Evolutionary conservation across 1,284 basidiomycete species (phyloP).

Genomic region (Irpex rosettiformis): DNA sequence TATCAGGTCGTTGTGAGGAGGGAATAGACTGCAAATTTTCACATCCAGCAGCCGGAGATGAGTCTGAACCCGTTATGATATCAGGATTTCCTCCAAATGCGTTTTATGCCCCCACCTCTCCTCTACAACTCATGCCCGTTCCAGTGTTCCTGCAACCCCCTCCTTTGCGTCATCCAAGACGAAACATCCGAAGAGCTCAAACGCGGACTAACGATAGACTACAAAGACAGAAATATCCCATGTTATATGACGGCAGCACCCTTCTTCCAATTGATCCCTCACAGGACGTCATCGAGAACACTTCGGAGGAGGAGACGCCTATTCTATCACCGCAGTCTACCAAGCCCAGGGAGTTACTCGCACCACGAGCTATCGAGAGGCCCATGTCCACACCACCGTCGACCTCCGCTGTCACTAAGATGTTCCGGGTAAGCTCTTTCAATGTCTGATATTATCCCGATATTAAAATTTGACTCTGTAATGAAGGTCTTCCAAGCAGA

Average conservation of each 20-base stretch:
- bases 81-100: not conserved
- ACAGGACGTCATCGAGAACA: not conserved
- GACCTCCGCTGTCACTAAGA: slow-evolving; percentile 2
- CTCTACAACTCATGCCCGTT: slow-evolving; percentile 4
- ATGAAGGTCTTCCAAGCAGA: slow-evolving; percentile 10
- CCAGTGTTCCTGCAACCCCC: not conserved
- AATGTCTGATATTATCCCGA: not conserved
- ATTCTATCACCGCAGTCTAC: not conserved
- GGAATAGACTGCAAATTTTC: slow-evolving; percentile 37
- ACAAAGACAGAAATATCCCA: not conserved
- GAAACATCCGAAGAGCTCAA: not conserved
- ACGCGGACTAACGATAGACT: not conserved
- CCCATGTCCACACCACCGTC: slow-evolving; percentile 17
- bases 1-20: slow-evolving; percentile 33
- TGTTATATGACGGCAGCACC: not conserved
- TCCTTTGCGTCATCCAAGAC: not conserved
- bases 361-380: slow-evolving; percentile 8
- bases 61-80: not conserved
- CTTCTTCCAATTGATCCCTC: not conserved
- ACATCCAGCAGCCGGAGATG: slow-evolving; percentile 29
- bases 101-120: not conserved
- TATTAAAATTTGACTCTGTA: not conserved
- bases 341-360: not conserved
- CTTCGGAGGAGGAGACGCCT: not conserved
- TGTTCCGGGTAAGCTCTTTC: slow-evolving; percentile 6